These are phyloP conservation scores for Bimuria novae-zelandiae DNA, from an alignment of 2,329 filamentous ascomycete genomes.

Conservation along the genomic window DNA sequence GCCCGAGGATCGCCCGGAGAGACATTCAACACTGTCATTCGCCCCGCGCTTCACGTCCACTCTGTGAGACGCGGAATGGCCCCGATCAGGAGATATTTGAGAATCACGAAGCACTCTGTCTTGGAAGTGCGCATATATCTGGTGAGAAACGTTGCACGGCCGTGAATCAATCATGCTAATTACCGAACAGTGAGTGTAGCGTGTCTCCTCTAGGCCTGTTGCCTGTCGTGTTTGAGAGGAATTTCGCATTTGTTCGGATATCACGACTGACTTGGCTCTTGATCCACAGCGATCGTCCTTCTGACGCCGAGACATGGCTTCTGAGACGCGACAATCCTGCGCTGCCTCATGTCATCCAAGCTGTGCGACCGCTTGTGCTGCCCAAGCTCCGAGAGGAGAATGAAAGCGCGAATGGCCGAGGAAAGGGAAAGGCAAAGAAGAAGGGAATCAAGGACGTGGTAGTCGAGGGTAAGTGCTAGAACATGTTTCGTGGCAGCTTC, in stretches of 20 bases:
- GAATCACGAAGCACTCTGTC: conserved; percentile 90
- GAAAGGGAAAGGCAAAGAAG: conserved; percentile 63
- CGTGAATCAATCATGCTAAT: not conserved
- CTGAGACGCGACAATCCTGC: conserved; percentile 76
- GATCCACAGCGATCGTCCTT: conserved; percentile 69
- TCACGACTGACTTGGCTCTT: not conserved
- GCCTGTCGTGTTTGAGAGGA: not conserved
- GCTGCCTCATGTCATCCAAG: conserved; percentile 81
- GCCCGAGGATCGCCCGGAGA: no score
- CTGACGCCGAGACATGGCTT: conserved; percentile 81
- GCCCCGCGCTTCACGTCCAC: not conserved
- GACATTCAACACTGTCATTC: conserved; percentile 8
- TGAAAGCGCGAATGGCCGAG: conserved; percentile 65
- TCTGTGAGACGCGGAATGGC: conserved; percentile 59
- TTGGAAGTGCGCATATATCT: conserved; percentile 97
- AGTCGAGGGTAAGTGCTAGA: conserved; percentile 65
- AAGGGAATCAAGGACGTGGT: conserved; percentile 91
- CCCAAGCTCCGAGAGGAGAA: conserved; percentile 91
- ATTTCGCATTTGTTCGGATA: not conserved
- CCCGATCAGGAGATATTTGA: conserved; percentile 83
- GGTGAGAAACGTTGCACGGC: not conserved
- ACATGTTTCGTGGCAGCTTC: not conserved
- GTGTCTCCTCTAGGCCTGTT: not conserved
- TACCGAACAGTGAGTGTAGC: not conserved
- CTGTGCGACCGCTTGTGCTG: conserved; percentile 81